Conservation (phyloP, 805 yeast genomes). For the Spathaspora sp. region DNA sequence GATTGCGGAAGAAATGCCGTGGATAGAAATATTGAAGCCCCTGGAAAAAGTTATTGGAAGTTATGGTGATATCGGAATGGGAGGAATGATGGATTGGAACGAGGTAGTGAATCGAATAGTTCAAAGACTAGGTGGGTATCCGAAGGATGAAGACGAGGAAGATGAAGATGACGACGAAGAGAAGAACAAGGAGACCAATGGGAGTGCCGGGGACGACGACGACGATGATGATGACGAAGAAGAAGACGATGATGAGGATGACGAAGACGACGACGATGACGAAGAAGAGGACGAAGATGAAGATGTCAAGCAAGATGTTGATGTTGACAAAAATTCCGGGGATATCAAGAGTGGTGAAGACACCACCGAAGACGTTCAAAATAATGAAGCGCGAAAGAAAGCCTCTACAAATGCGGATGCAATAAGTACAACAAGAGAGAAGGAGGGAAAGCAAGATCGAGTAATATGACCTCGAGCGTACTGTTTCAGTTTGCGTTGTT, state of each 20-base stretch:
- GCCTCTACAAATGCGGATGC: neutral
- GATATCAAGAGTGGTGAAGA: neutral
- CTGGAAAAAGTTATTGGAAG: slow-evolving; percentile 90
- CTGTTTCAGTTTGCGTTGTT: neutral
- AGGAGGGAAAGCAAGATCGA: neutral
- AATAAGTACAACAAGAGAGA: neutral
- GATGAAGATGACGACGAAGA: slow-evolving; percentile 44
- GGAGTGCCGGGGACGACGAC: slow-evolving; percentile 39
- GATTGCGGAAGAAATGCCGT: slow-evolving; percentile 86
- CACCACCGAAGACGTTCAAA: neutral
- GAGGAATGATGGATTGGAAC: slow-evolving; percentile 98
- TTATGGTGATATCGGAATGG: slow-evolving; percentile 98
- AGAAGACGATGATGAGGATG: slow-evolving; percentile 32
- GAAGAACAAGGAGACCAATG: slow-evolving; percentile 36
- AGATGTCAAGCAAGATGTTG: slow-evolving; percentile 2
- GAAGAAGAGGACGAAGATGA: slow-evolving; percentile 9
- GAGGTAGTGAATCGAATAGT: slow-evolving; percentile 87
- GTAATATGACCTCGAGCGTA: neutral
- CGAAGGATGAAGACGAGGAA: slow-evolving; percentile 48
- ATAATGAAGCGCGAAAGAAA: too few relatives aligned
- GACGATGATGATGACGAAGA: slow-evolving; percentile 47
- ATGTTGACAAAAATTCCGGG: neutral
- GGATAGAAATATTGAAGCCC: slow-evolving; percentile 91
- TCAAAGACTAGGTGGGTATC: slow-evolving; percentile 56
- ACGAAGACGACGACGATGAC: slow-evolving; percentile 15